Evolutionary conservation across 441 rosid genomes (phyloP).

Genomic region (Viola pubescens): DNA sequence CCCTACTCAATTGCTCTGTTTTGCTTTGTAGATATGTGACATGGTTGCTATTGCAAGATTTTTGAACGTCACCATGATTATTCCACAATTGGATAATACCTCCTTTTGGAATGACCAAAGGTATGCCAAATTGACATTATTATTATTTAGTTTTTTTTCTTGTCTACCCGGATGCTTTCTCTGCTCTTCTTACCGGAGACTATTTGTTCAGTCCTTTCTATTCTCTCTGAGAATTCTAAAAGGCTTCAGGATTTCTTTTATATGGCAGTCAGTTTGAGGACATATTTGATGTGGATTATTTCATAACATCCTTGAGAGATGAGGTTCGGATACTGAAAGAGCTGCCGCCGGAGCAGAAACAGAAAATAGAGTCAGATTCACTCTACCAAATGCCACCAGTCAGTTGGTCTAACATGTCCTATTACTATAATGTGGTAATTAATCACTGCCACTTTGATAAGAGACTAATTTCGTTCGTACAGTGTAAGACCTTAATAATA

Average conservation of each 20-base stretch:
- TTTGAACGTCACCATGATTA: conserved; percentile 62
- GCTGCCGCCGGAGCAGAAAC: conserved; percentile 61
- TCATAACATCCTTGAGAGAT: conserved; percentile 59
- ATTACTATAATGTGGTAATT: conserved; percentile 48
- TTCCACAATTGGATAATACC: conserved; percentile 67
- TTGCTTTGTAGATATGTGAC: conserved; percentile 47
- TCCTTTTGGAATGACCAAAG: conserved; percentile 79
- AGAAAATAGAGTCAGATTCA: conserved; percentile 37
- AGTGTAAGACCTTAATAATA: background rate
- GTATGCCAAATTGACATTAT: conserved; percentile 22
- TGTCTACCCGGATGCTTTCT: background rate
- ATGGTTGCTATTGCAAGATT: conserved; percentile 68
- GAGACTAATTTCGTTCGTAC: background rate
- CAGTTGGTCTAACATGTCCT: conserved; percentile 68
- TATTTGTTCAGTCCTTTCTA: background rate
- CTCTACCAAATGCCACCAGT: conserved; percentile 41
- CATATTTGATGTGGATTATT: conserved; percentile 75
- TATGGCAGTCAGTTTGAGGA: conserved; percentile 62
- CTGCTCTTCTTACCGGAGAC: background rate
- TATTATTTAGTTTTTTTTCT: background rate
- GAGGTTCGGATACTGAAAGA: conserved; percentile 73
- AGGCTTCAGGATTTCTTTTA: background rate
- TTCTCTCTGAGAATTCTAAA: background rate
- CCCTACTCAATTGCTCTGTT: background rate
- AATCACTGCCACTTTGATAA: background rate